Base-by-base conservation (phyloP, 176 grass and related monocot species). In the Aegilops sharonensis region DNA sequence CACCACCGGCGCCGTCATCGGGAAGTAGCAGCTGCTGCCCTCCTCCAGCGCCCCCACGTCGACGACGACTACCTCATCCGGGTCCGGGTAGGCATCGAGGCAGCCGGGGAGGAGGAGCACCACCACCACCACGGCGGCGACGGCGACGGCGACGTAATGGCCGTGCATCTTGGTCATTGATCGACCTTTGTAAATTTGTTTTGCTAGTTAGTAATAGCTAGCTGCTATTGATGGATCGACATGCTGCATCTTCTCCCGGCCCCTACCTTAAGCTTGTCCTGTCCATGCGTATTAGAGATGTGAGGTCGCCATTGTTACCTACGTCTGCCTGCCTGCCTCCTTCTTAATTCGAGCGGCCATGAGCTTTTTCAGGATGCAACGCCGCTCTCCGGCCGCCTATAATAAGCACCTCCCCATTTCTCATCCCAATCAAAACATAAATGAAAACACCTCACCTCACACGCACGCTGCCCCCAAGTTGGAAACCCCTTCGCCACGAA, bases 11-110 rank as follows among this genome's bases (percentile, higher is more conserved):
- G 86, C 17, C 35, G 36, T 11, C 8, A 88, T 20, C 11, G 9
- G 52, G 81, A 88, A 40, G 30, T 81, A 67, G 78, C 54, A 47
- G 72, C 71, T 72, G 78, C 71, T 57, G 78, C 72, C 70, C 12
- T n/a, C 11, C n/a, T 6, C 24, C 3, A 75, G 39, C 23, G 47
- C 11, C 23, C 4, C 43, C 72, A 20, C 72, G 42, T 50, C 64
- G 25, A 79, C 2, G 1, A 40, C 17, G 2, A 10, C 8, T 25
- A 21, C 65, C 7, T 32, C 85, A 65, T 18, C 29, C 64, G 68
- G 23, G 15, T 30, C 43, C 43, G 43, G 43, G 43, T 12, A 74
- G 15, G 42, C 24, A 8, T 43, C 42, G 13, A 5, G 39, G 71
- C 37, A 12, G 11, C 39, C 23, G 23, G 43, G 39, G 13, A 30